Percentiles rank a stretch among this genome's conserved stretches.
Conservation (phyloP, 2,329 filamentous ascomycete genomes). For the Hymenoscyphus fraxineus region DNA sequence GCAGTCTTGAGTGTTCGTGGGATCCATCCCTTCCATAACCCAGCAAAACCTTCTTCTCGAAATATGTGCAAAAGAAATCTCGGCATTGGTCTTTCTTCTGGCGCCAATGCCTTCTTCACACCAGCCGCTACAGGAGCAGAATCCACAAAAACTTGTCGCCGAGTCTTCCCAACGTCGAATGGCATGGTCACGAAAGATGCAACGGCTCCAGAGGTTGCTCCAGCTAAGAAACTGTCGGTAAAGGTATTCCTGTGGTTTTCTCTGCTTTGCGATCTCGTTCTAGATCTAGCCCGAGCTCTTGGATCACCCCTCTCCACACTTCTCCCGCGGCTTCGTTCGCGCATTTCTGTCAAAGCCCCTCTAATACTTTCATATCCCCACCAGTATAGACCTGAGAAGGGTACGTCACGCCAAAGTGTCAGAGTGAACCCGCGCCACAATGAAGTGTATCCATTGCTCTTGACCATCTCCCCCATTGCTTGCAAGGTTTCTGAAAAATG, state of each 20-base stretch:
- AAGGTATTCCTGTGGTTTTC: slow-evolving; percentile 76
- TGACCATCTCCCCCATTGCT: slow-evolving; percentile 76
- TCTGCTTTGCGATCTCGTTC: slow-evolving; percentile 52
- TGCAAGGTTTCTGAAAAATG: slow-evolving; percentile 77
- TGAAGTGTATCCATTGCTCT: slow-evolving; percentile 69
- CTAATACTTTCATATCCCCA: slow-evolving; percentile 91
- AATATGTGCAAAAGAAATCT: slow-evolving; percentile 90
- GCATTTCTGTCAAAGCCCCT: slow-evolving; percentile 64
- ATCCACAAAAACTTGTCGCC: slow-evolving; percentile 79
- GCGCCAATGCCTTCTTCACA: slow-evolving; percentile 42
- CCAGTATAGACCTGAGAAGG: slow-evolving; percentile 97
- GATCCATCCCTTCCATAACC: slow-evolving; percentile 88
- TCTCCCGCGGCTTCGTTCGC: slow-evolving; percentile 50
- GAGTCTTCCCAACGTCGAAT: slow-evolving; percentile 96
- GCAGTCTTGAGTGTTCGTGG: slow-evolving; percentile 91
- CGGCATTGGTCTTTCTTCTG: slow-evolving; percentile 75
- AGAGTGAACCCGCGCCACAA: slow-evolving; percentile 88
- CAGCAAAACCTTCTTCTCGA: slow-evolving; percentile 72
- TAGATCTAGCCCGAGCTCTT: slow-evolving; percentile 43
- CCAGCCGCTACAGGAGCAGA: slow-evolving; percentile 33
- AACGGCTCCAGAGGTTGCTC: slow-evolving; percentile 75
- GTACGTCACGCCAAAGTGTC: slow-evolving; percentile 94
- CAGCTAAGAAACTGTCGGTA: slow-evolving; percentile 83
- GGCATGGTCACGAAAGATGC: slow-evolving; percentile 89
- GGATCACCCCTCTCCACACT: slow-evolving; percentile 38